Conservation (phyloP, 2,329 filamentous ascomycete species). For the Lasiodiplodia citricola region DNA sequence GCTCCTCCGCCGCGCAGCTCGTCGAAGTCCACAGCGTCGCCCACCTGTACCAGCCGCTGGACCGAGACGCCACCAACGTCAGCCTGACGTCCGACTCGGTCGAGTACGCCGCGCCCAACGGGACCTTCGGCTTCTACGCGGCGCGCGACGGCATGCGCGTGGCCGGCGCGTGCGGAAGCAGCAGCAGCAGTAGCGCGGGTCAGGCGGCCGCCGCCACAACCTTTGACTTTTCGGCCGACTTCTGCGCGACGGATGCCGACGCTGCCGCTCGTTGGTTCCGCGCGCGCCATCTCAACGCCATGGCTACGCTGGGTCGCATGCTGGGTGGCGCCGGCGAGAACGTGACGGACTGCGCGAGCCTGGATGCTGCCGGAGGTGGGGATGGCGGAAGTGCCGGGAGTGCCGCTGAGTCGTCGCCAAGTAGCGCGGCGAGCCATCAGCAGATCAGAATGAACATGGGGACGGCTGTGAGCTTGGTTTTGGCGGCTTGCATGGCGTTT, state of each 20-base stretch:
- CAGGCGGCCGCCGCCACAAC: slow-evolving; percentile 27
- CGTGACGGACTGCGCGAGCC: slow-evolving; percentile 31
- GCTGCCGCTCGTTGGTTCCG: slow-evolving; percentile 30
- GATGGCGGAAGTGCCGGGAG: not conserved
- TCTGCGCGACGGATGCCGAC: slow-evolving; percentile 33
- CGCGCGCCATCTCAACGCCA: slow-evolving; percentile 31
- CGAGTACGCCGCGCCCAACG: slow-evolving; percentile 24
- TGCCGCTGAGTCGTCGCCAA: not conserved
- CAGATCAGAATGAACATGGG: slow-evolving; percentile 21
- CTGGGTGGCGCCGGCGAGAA: slow-evolving; percentile 32
- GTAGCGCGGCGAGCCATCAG: slow-evolving; percentile 11
- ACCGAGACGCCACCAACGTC: slow-evolving; percentile 1
- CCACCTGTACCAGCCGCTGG: slow-evolving; percentile 17
- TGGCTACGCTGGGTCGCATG: slow-evolving; percentile 30
- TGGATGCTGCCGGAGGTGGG: slow-evolving; percentile 2
- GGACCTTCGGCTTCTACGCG: slow-evolving; percentile 33
- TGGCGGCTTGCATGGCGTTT: slow-evolving; percentile 22
- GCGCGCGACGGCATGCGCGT: slow-evolving; percentile 33
- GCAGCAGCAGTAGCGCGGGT: not conserved
- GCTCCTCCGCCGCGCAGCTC: slow-evolving; percentile 27
- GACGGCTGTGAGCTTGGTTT: slow-evolving; percentile 11
- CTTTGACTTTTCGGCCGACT: slow-evolving; percentile 34
- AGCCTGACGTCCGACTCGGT: slow-evolving; percentile 32
- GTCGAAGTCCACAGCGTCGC: slow-evolving; percentile 32
- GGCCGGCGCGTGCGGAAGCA: slow-evolving; percentile 31